phyloP scores from a whole-genome alignment of 495 filamentous ascomycete genomes.

The Penicillium paradoxum region DNA sequence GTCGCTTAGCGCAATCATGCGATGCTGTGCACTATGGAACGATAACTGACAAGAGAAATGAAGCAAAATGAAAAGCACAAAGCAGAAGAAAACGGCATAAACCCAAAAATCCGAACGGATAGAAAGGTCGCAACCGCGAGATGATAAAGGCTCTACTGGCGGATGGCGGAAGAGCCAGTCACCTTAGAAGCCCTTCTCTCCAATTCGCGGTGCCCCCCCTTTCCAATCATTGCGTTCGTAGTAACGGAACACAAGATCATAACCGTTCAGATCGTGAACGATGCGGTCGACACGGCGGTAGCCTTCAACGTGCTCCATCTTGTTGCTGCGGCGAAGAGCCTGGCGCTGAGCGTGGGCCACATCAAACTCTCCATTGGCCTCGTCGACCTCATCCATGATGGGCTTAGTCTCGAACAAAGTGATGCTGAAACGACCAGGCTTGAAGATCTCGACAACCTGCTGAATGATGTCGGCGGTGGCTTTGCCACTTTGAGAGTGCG shows the following conservation, averaged over 20 bases:
- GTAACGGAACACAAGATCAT: slow-evolving; percentile 94
- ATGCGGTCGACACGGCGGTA: slow-evolving; percentile 92
- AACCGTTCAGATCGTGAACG: slow-evolving; percentile 95
- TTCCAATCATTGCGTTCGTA: slow-evolving; percentile 93
- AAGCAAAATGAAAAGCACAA: neutral
- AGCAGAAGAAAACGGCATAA: neutral
- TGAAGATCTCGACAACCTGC: slow-evolving; percentile 93
- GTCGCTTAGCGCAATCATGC: slow-evolving; percentile 24
- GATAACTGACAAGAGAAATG: slow-evolving; percentile 1
- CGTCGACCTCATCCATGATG: slow-evolving; percentile 35
- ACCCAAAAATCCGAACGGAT: slow-evolving; percentile 6
- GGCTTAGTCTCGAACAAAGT: slow-evolving; percentile 93
- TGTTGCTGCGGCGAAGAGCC: slow-evolving; percentile 49
- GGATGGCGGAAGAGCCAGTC: neutral
- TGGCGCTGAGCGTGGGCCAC: slow-evolving; percentile 43
- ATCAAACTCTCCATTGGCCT: slow-evolving; percentile 34
- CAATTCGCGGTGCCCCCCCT: slow-evolving; percentile 69
- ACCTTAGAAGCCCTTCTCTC: slow-evolving; percentile 47
- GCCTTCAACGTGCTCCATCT: slow-evolving; percentile 79
- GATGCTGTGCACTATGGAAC: slow-evolving; percentile 18
- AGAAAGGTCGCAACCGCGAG: slow-evolving; percentile 14
- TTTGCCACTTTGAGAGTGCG: slow-evolving; percentile 80
- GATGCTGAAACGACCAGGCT: slow-evolving; percentile 91
- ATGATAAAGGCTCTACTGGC: slow-evolving; percentile 5
- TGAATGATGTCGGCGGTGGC: slow-evolving; percentile 85